phyloP scores from a whole-genome alignment of 345 rosid species.

The Gynandropsis gynandra region DNA sequence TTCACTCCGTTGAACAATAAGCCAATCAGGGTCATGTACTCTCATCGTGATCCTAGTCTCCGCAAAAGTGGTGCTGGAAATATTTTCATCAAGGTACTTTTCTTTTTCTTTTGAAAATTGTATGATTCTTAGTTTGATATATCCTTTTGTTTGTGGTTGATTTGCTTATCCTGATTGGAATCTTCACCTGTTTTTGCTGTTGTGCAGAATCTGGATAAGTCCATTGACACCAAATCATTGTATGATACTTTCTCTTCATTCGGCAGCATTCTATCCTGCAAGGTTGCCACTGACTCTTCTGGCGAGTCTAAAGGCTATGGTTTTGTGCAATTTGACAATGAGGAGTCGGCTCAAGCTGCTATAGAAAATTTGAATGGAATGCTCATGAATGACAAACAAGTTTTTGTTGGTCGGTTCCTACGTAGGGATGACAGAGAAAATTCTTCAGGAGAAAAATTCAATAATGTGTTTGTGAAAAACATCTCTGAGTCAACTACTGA shows the following conservation, averaged over 20 bases:
- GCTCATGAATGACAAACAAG: slow-evolving; percentile 94
- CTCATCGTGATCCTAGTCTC: slow-evolving; percentile 67
- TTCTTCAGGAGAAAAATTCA: slow-evolving; percentile 43
- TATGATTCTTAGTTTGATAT: neutral
- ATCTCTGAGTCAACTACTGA: slow-evolving; percentile 64
- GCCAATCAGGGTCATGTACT: slow-evolving; percentile 77
- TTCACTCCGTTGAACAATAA: slow-evolving; percentile 69
- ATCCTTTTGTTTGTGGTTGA: slow-evolving; percentile 1
- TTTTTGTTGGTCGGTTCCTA: slow-evolving; percentile 88
- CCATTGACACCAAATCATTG: slow-evolving; percentile 81
- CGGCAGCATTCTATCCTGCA: slow-evolving; percentile 84
- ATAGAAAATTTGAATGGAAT: slow-evolving; percentile 77
- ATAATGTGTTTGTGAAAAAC: slow-evolving; percentile 87
- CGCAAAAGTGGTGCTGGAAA: slow-evolving; percentile 94
- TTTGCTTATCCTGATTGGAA: neutral
- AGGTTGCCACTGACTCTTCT: slow-evolving; percentile 74
- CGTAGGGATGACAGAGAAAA: slow-evolving; percentile 89
- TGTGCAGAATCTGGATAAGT: slow-evolving; percentile 77
- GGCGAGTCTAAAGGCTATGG: slow-evolving; percentile 97
- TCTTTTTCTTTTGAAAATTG: neutral
- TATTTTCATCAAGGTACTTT: slow-evolving; percentile 73
- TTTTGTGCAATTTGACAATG: slow-evolving; percentile 80
- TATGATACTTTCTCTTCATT: slow-evolving; percentile 79
- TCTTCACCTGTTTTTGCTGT: slow-evolving; percentile 2
- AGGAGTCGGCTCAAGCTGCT: slow-evolving; percentile 74